Evolutionary conservation across 495 filamentous ascomycete species (phyloP).

Genomic region (Terfezia boudieri): DNA sequence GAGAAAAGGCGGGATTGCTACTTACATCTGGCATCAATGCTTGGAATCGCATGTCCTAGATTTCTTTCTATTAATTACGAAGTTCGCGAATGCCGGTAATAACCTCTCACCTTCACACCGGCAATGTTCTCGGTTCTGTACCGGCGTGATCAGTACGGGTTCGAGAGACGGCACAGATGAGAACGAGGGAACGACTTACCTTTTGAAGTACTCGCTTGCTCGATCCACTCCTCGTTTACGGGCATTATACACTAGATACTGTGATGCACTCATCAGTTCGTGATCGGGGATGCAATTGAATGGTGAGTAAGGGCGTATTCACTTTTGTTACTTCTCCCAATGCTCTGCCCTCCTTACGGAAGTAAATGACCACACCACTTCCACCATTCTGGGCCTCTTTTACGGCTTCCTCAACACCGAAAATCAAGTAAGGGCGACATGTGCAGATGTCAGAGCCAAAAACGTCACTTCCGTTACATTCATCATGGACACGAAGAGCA

Average conservation of each 20-base stretch:
- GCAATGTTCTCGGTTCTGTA: constrained; percentile 73
- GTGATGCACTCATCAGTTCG: constrained; percentile 12
- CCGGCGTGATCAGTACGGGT: background rate
- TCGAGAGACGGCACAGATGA: constrained; percentile 2
- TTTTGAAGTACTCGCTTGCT: constrained; percentile 91
- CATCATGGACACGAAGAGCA: constrained; percentile 83
- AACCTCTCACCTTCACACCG: constrained; percentile 43
- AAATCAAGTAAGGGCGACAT: constrained; percentile 88
- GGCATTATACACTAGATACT: constrained; percentile 87
- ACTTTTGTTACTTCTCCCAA: constrained; percentile 94
- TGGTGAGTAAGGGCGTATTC: constrained; percentile 10
- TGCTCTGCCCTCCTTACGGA: constrained; percentile 91
- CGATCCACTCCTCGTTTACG: constrained; percentile 65
- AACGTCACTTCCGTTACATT: constrained; percentile 94
- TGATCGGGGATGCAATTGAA: background rate
- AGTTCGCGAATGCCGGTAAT: background rate
- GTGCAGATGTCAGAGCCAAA: constrained; percentile 98
- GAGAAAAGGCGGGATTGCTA: constrained; percentile 1
- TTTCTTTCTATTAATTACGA: constrained; percentile 8
- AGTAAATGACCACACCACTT: constrained; percentile 93
- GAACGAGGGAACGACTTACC: constrained; percentile 23
- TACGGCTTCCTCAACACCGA: constrained; percentile 89
- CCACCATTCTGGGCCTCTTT: constrained; percentile 90
- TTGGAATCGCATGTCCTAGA: constrained; percentile 83
- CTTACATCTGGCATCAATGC: constrained; percentile 79